Evolutionary conservation across 2,329 filamentous ascomycete genomes (phyloP), one percentile per base, ranked within the genome.

Genomic region (Penicillium sp.): DNA sequence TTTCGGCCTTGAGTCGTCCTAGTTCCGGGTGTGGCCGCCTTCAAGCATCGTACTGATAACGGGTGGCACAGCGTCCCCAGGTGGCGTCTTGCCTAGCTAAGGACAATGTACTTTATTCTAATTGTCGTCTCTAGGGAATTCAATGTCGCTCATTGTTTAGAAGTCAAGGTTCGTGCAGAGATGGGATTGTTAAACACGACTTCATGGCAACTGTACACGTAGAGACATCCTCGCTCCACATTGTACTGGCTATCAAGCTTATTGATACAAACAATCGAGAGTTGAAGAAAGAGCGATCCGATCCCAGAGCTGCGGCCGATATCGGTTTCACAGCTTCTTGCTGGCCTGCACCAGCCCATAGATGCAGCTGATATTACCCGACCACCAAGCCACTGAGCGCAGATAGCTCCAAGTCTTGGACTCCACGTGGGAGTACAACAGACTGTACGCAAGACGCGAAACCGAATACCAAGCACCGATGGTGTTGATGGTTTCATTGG

Each of bases 351-450:
- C 70, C 39, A 76, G 55, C 51, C 68, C 67, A 40, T 69, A 68
- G 35, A 76, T 63, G 47, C 74, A 76, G 53, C 69, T 66, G 6
- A 72, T 58, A 58, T 74, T 77, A 11, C 70, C 66, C 10, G 64
- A 66, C 72, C 70, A 76, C 71, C 73, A 77, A 13, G 65, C 55
- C 43, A 70, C 52, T 9, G 71, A 74, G 44, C 75, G 66, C 13
- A 74, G 18, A 44, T 66, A 69, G 45, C 70, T 73, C 54, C 67
- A 48, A 11, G 39, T 38, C 14, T 56, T 53, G 19, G 64, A 66
- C 36, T 72, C 70, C 7, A 72, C 70, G 7, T 69, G 51, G 9
- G 69, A 53, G 57, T 78, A 77, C 8, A 63, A 59, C 7, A 64
- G 29, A 7, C 62, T 68, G 60, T 70, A 77, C 0, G 62, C 62